Percentiles rank a stretch among this genome's conserved stretches.
phyloP scores from a whole-genome alignment of 2,329 filamentous ascomycete species.

The Chrysoporthe puriensis region DNA sequence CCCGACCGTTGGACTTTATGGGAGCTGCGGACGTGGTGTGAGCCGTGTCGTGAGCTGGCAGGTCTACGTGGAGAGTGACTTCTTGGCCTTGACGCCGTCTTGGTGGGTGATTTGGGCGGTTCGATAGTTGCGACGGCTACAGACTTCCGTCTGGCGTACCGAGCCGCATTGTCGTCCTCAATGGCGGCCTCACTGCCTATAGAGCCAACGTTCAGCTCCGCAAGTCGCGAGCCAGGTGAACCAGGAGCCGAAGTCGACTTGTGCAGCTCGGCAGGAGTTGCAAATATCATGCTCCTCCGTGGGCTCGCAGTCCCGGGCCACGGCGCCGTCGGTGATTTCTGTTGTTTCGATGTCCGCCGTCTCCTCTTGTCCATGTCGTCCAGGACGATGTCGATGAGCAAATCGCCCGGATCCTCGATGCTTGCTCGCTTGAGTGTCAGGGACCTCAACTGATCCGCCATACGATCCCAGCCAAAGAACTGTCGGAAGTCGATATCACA shows the following conservation, averaged over 20 bases:
- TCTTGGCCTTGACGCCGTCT: slow-evolving; percentile 56
- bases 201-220: slow-evolving; percentile 63
- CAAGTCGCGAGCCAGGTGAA: slow-evolving; percentile 54
- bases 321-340: slow-evolving; percentile 75
- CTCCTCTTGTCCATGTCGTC: slow-evolving; percentile 95
- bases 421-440: slow-evolving; percentile 85
- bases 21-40: slow-evolving; percentile 66
- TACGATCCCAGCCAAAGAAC: slow-evolving; percentile 94
- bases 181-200: slow-evolving; percentile 56
- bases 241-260: slow-evolving; percentile 72
- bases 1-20: slow-evolving; percentile 83
- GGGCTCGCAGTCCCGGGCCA: slow-evolving; percentile 64
- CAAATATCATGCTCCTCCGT: slow-evolving; percentile 64
- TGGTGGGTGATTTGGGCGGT: slow-evolving; percentile 44
- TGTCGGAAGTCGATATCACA: slow-evolving; percentile 95
- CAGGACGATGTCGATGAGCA: slow-evolving; percentile 89
- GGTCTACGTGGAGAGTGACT: slow-evolving; percentile 85
- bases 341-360: slow-evolving; percentile 82
- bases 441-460: slow-evolving; percentile 89
- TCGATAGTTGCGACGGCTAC: slow-evolving; percentile 52
- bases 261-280: slow-evolving; percentile 64
- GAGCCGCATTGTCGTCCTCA: slow-evolving; percentile 38
- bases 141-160: slow-evolving; percentile 47
- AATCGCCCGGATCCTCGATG: slow-evolving; percentile 86
- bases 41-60: slow-evolving; percentile 72